Evolutionary conservation across 179 eudicot species (phyloP), one percentile per base, ranked within the genome.

Genomic region (Beta macrorhiza): DNA sequence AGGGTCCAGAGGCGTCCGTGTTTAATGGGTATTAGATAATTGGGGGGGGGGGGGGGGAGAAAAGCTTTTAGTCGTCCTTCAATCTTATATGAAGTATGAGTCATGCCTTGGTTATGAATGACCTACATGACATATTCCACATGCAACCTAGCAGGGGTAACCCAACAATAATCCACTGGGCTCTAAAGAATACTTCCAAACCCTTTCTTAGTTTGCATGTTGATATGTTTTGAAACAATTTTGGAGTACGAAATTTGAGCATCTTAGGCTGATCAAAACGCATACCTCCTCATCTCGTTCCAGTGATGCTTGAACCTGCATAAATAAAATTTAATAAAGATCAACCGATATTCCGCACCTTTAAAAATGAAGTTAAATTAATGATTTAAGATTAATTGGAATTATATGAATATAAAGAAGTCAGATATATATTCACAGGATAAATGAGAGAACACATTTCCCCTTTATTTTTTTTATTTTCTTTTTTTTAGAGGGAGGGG

Each of bases 281-380:
- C 76, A 79, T 88, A 95, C 99, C 99, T 95, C 98, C 73, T 95
- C 97, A 89, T 93, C 98, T 67, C 95, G 90, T 82, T 91, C 97
- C 81, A 88, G 90, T 63, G 98, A 92, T 56, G 93, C 95, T 72
- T 89, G 95, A 74, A 88, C 93, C 97, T 92, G 94, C 84, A 86
- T 32, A 58, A 67, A 85, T 56, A 58, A 62, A 65, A 49, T 49
- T 49, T 5, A 65, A 15, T 10, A 13, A 65, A 65, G 25, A 65
- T 37, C 42, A 37, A 37, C 42, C 2, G 42, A 3, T 37, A 37
- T 37, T 37, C 3, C 3, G 42, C 42, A 37, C 42, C 42, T 37
- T 37, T 37, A 37, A 37, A 37, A 37, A 37, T 37, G 42, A 37
- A 37, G 42, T 37, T 37, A 37, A 37, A 37, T 37, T 37, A 37